phyloP scores from a whole-genome alignment of 1,284 basidiomycete genomes.

The Tilletia setariae region DNA sequence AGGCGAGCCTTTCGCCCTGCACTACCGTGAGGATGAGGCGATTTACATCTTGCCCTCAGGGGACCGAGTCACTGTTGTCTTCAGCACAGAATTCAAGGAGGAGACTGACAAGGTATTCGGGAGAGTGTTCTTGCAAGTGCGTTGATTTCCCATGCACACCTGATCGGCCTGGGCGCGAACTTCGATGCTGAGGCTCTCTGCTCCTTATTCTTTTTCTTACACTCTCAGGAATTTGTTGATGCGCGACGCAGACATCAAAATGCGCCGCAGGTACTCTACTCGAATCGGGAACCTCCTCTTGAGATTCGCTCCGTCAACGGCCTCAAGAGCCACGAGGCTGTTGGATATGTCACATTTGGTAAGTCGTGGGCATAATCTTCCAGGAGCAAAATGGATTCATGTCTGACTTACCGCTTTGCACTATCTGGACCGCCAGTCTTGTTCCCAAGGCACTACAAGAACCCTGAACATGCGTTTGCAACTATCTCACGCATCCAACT shows the following conservation, averaged over 20 bases:
- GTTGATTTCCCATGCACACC: constrained; percentile 30
- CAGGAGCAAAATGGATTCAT: not conserved
- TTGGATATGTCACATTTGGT: constrained; percentile 95
- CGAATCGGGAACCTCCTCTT: constrained; percentile 87
- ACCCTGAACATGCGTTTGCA: constrained; percentile 67
- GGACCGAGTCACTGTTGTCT: constrained; percentile 96
- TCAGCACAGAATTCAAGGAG: constrained; percentile 93
- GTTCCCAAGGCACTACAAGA: constrained; percentile 90
- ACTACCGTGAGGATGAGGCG: constrained; percentile 88
- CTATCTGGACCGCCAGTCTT: constrained; percentile 62
- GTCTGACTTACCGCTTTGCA: constrained; percentile 5
- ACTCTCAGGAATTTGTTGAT: constrained; percentile 88
- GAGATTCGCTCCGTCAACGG: constrained; percentile 86
- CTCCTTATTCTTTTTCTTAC: not conserved
- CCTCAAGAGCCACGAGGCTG: constrained; percentile 78
- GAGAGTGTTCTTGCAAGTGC: constrained; percentile 91
- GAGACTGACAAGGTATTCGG: constrained; percentile 97
- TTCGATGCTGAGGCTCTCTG: no score
- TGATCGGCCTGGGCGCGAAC: no score
- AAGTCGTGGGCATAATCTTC: constrained; percentile 30
- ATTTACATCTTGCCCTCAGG: constrained; percentile 90
- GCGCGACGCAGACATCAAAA: constrained; percentile 92
- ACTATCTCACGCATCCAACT: constrained; percentile 95
- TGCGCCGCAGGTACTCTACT: constrained; percentile 97
- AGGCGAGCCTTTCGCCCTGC: constrained; percentile 83